These are phyloP conservation scores for Coniochaeta hoffmannii DNA, from an alignment of 2,329 filamentous ascomycete genomes.

Conservation along the genomic window DNA sequence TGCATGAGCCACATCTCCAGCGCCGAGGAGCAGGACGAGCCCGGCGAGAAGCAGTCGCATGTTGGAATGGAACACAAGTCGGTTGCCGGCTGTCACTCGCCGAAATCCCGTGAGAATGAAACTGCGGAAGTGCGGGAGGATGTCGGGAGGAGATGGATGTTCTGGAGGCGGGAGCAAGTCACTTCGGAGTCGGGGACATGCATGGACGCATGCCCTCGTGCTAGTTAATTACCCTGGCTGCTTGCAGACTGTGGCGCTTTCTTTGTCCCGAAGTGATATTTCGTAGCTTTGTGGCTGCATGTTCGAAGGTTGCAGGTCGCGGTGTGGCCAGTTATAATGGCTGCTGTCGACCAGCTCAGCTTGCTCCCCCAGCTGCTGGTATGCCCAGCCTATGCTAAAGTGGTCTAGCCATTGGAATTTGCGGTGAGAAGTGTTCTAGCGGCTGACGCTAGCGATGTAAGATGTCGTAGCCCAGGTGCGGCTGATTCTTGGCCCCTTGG, in stretches of 20 bases:
- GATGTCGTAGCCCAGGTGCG: not conserved
- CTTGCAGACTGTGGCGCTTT: not conserved
- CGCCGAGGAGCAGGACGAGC: not conserved
- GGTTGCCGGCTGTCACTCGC: not conserved
- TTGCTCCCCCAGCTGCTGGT: not conserved
- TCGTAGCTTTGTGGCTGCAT: not conserved
- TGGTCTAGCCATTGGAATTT: not conserved
- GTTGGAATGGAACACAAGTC: not conserved
- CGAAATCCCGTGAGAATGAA: not conserved
- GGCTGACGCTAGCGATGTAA: not conserved
- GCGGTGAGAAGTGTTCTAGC: not conserved
- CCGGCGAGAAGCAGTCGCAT: not conserved
- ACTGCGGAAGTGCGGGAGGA: not conserved
- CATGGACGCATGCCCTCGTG: not conserved
- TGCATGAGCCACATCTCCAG: not conserved
- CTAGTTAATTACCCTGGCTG: not conserved
- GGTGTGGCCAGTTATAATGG: not conserved
- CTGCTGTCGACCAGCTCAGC: not conserved
- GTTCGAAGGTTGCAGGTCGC: not conserved
- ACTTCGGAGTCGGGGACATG: no score
- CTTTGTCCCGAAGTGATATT: not conserved
- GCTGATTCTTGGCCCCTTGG: not conserved
- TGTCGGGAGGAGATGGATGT: not conserved
- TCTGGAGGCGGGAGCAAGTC: not conserved
- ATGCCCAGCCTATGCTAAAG: not conserved